Evolutionary conservation across 768 basidiomycete species (phyloP).

Genomic region (Kwoniella sp.): DNA sequence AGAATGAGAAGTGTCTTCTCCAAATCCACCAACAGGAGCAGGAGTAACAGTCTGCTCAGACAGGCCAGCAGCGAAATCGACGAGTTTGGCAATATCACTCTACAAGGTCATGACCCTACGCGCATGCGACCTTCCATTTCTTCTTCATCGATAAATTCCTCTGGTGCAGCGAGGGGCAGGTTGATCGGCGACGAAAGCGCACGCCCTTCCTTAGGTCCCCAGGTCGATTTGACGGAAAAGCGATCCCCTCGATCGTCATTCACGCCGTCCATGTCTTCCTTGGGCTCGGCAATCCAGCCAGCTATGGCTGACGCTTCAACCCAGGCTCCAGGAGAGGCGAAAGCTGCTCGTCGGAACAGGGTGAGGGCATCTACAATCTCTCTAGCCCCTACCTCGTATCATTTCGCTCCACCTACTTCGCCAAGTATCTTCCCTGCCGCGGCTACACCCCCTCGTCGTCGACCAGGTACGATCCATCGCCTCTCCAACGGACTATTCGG

Average conservation of each 20-base stretch:
- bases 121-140: conserved; percentile 22
- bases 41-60: conserved; percentile 33
- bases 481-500: conserved; percentile 41
- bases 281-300: conserved; percentile 11
- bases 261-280: conserved; percentile 30
- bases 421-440: conserved; percentile 34
- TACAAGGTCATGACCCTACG: conserved; percentile 14
- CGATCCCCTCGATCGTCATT: conserved; percentile 35
- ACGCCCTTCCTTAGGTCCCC: conserved; percentile 7
- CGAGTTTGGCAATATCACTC: conserved; percentile 38
- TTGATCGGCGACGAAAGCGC: conserved; percentile 17
- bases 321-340: background rate
- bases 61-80: conserved; percentile 28
- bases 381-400: conserved; percentile 27
- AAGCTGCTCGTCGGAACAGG: conserved; percentile 15
- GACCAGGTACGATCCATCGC: conserved; percentile 39
- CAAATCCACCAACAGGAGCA: conserved; percentile 18
- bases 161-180: conserved; percentile 12
- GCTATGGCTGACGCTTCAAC: background rate
- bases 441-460: conserved; percentile 43
- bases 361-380: conserved; percentile 47
- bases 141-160: conserved; percentile 22
- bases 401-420: conserved; percentile 28
- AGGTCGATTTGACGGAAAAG: background rate
- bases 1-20: conserved; percentile 41